These are phyloP conservation scores for Suhomyces canberraensis DNA, from an alignment of 805 yeast genomes.

Conservation along the genomic window DNA sequence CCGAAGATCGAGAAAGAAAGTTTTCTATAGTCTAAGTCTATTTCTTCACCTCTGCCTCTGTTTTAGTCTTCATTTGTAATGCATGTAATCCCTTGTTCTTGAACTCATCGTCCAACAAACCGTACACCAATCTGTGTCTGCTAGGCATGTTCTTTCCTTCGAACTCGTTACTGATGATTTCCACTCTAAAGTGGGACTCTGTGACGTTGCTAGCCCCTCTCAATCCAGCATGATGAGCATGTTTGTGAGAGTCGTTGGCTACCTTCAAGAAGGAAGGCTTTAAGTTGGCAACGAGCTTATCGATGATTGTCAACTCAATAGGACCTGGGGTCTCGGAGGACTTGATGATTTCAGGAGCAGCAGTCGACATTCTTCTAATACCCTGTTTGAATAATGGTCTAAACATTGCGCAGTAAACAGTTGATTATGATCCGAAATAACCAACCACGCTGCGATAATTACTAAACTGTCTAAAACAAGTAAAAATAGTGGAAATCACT, in stretches of 20 bases:
- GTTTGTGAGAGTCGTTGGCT: conserved; percentile 81
- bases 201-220: conserved; percentile 64
- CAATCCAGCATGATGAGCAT: conserved; percentile 82
- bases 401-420: no score
- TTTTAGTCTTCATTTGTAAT: conserved; percentile 77
- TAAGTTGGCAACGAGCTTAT: conserved; percentile 40
- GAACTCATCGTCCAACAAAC: conserved; percentile 68
- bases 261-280: conserved; percentile 50
- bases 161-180: conserved; percentile 68
- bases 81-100: conserved; percentile 78
- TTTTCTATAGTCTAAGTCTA: not conserved
- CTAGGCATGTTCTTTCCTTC: conserved; percentile 61
- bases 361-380: conserved; percentile 3
- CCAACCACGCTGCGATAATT: no score
- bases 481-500: no score
- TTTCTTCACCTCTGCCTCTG: conserved; percentile 29
- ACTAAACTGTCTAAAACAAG: no score
- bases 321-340: conserved; percentile 38
- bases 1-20: no score
- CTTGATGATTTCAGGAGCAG: conserved; percentile 3
- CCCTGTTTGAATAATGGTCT: no score
- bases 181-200: conserved; percentile 82
- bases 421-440: not conserved
- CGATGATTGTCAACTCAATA: conserved; percentile 46
- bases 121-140: conserved; percentile 76